Conservation (phyloP, 1,139 yeast species). For the Diutina ranongensis region DNA sequence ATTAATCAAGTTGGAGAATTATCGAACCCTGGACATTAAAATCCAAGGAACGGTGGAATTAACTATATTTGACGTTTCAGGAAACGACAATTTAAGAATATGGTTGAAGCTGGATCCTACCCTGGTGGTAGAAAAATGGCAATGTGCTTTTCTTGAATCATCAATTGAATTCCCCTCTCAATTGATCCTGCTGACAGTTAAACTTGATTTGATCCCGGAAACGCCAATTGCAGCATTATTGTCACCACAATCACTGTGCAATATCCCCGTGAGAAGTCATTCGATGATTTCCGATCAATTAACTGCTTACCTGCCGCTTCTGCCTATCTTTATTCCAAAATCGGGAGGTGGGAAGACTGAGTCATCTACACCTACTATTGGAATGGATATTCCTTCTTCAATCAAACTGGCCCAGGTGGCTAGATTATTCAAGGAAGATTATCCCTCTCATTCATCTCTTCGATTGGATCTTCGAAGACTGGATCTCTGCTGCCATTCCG, state of each 20-base stretch:
- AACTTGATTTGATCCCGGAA: neutral
- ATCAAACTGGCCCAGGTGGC: neutral
- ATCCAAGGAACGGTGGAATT: neutral
- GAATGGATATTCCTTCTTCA: neutral
- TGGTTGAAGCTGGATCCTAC: slow-evolving; percentile 3
- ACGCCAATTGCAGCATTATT: neutral
- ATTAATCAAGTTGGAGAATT: neutral
- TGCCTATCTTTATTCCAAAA: neutral
- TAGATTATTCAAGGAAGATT: neutral
- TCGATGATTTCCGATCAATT: neutral
- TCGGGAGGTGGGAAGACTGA: too few relatives aligned
- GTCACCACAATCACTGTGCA: too few relatives aligned
- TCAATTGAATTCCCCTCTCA: neutral
- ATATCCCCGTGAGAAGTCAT: neutral
- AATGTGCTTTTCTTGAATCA: slow-evolving; percentile 2
- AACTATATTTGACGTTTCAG: neutral
- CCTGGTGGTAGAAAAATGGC: slow-evolving; percentile 5
- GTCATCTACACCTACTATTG: neutral
- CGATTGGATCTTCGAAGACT: neutral
- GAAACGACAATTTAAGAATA: neutral
- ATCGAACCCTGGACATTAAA: neutral
- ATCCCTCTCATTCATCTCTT: neutral
- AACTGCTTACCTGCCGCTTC: neutral
- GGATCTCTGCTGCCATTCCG: neutral
- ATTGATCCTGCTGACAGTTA: neutral